Conservation (phyloP, 2,329 filamentous ascomycete genomes). For the Corynespora cassiicola region DNA sequence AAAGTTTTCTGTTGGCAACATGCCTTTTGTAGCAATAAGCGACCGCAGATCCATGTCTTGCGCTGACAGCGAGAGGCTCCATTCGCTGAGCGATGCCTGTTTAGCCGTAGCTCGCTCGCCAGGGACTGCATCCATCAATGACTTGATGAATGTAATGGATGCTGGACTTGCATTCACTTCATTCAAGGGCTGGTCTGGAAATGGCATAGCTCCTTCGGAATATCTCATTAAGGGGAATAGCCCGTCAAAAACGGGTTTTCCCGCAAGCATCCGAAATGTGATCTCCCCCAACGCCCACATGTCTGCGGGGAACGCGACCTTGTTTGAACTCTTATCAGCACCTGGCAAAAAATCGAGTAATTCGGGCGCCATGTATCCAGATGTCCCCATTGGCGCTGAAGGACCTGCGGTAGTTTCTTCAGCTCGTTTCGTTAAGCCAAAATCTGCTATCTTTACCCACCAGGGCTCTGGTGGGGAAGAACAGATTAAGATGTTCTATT, state of each 20-base stretch:
- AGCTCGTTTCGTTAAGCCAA: conserved; percentile 44
- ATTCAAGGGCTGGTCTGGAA: conserved; percentile 4
- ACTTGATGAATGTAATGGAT: conserved; percentile 2
- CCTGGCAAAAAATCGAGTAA: too few relatives aligned
- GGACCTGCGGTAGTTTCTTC: conserved; percentile 11
- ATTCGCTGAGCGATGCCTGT: too few relatives aligned
- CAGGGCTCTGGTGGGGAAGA: conserved; percentile 32
- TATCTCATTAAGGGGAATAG: neutral
- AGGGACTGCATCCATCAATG: conserved; percentile 6
- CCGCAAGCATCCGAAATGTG: conserved; percentile 10
- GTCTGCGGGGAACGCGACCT: conserved; percentile 14
- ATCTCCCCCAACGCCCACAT: conserved; percentile 26
- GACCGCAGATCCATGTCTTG: too few relatives aligned
- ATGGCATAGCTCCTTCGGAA: neutral
- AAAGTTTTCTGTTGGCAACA: too few relatives aligned
- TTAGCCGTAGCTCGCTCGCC: conserved; percentile 7
- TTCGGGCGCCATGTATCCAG: conserved; percentile 20
- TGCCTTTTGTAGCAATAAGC: too few relatives aligned
- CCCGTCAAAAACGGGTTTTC: conserved; percentile 9
- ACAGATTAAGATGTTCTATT: conserved; percentile 43
- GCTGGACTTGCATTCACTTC: neutral
- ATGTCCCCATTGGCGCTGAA: conserved; percentile 14
- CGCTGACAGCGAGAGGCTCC: too few relatives aligned
- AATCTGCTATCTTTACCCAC: conserved; percentile 51
- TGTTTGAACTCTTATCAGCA: too few relatives aligned